phyloP scores from a whole-genome alignment of 176 grass and related monocot genomes.

The Eremochloa ophiuroides region DNA sequence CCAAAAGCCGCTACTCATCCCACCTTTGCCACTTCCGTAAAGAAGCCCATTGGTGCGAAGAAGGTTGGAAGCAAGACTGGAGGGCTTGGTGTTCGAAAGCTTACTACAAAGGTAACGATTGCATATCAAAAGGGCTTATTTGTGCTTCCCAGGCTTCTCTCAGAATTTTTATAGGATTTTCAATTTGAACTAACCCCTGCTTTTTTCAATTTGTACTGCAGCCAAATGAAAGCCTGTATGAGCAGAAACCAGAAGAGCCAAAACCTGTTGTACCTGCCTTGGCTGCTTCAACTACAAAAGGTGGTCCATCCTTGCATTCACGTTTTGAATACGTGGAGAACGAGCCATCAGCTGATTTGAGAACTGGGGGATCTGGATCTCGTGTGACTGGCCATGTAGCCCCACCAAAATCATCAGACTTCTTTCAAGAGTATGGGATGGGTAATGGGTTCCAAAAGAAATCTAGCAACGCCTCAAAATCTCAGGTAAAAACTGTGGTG shows the following conservation, averaged over 20 bases:
- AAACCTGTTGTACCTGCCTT: constrained; percentile 45
- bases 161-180: background rate
- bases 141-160: background rate
- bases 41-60: constrained; percentile 72
- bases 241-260: constrained; percentile 87
- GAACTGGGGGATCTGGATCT: constrained; percentile 35
- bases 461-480: constrained; percentile 50
- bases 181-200: background rate
- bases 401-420: constrained; percentile 70
- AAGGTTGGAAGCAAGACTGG: constrained; percentile 69
- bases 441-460: constrained; percentile 73
- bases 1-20: constrained; percentile 53
- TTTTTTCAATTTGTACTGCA: constrained; percentile 19
- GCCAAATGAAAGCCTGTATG: constrained; percentile 80
- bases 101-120: constrained; percentile 59
- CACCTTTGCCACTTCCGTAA: constrained; percentile 47
- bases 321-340: constrained; percentile 73
- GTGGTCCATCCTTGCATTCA: constrained; percentile 46
- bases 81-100: constrained; percentile 77
- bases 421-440: constrained; percentile 83
- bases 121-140: background rate
- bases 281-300: constrained; percentile 24
- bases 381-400: constrained; percentile 55
- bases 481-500: constrained; percentile 46
- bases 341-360: constrained; percentile 33